Conservation (phyloP, 2,329 filamentous ascomycete genomes). For the Sclerotinia sclerotiorum region DNA sequence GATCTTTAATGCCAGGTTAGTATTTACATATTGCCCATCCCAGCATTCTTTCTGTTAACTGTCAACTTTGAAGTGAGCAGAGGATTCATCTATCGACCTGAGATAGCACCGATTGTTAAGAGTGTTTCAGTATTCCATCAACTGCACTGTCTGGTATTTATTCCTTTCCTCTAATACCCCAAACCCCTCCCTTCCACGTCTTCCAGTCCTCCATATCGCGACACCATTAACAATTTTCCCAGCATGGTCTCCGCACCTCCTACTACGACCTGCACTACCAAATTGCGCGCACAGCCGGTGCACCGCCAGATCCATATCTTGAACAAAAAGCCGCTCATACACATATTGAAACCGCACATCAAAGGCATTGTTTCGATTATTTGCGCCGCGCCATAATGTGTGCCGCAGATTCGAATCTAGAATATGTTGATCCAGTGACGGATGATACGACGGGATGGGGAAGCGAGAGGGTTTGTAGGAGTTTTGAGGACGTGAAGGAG, state of each 20-base stretch:
- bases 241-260: constrained; percentile 16
- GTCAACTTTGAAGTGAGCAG: neutral
- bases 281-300: neutral
- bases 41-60: neutral
- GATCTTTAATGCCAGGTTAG: constrained; percentile 19
- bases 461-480: constrained; percentile 23
- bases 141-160: constrained; percentile 27
- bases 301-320: neutral
- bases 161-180: neutral
- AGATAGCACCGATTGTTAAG: constrained; percentile 7
- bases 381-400: constrained; percentile 29
- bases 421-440: constrained; percentile 19
- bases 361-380: constrained; percentile 29
- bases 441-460: constrained; percentile 27
- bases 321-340: constrained; percentile 9
- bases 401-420: constrained; percentile 26
- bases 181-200: no score
- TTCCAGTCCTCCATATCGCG: neutral
- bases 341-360: constrained; percentile 12
- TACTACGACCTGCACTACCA: constrained; percentile 14
- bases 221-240: neutral
- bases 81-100: constrained; percentile 17
- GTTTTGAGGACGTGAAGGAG: constrained; percentile 25
- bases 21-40: neutral
- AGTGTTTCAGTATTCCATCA: constrained; percentile 28